Evolutionary conservation across 106 monocot species (phyloP).

Genomic region (Allium cepa): DNA sequence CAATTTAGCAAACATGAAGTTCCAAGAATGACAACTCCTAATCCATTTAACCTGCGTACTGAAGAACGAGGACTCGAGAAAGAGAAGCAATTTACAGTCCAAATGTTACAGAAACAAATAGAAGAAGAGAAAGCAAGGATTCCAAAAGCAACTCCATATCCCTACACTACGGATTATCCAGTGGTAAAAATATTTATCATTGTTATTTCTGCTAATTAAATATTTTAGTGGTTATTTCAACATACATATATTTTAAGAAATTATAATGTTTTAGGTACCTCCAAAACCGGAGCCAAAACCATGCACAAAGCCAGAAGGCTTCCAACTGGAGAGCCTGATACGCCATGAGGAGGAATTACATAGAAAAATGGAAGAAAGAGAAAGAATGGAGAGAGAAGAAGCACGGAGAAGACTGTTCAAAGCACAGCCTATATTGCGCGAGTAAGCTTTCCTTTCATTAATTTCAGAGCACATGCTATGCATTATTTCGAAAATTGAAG

Average conservation of each 20-base stretch:
- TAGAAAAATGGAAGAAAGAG: constrained; percentile 45
- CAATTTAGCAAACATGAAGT: constrained; percentile 20
- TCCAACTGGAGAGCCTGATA: constrained; percentile 70
- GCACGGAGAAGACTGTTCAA: constrained; percentile 50
- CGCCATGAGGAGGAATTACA: constrained; percentile 78
- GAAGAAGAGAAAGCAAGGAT: constrained; percentile 73
- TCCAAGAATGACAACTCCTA: constrained; percentile 67
- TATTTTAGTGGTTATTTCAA: background rate
- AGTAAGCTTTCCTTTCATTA: constrained; percentile 15
- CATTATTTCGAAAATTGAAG: background rate
- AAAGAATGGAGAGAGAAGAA: constrained; percentile 70
- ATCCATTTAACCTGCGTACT: constrained; percentile 93
- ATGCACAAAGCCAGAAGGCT: constrained; percentile 71
- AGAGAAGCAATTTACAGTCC: constrained; percentile 47
- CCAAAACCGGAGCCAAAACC: constrained; percentile 78
- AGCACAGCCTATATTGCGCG: constrained; percentile 65
- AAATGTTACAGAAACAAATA: constrained; percentile 42
- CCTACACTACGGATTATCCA: constrained; percentile 93
- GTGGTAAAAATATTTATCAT: constrained; percentile 32
- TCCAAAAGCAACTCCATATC: constrained; percentile 77
- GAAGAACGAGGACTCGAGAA: constrained; percentile 87
- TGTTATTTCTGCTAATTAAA: background rate
- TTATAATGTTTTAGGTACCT: constrained; percentile 43
- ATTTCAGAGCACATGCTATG: background rate
- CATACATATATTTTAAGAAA: no score